These are phyloP conservation scores for Poa annua DNA, from an alignment of 176 grass and related monocot species.

Conservation along the genomic window DNA sequence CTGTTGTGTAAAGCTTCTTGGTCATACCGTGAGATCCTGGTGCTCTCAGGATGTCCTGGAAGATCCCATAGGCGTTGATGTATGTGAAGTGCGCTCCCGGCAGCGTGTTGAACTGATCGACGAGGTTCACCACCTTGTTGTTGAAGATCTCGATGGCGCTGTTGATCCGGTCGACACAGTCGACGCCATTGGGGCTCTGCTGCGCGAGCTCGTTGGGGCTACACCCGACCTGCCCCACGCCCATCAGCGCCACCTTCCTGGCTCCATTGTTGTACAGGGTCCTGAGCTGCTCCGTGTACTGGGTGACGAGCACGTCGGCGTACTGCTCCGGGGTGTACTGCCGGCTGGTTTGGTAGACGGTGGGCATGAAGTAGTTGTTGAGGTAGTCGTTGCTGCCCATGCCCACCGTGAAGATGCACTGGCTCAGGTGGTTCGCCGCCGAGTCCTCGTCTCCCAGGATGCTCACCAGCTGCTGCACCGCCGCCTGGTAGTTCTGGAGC, in stretches of 20 bases:
- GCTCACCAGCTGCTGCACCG: conserved; percentile 68
- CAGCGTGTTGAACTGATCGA: conserved; percentile 72
- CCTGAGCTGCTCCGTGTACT: conserved; percentile 73
- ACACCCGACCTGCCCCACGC: conserved; percentile 85
- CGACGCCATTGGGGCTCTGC: conserved; percentile 68
- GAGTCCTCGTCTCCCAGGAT: conserved; percentile 76
- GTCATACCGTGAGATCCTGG: conserved; percentile 37
- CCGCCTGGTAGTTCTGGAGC: conserved; percentile 75
- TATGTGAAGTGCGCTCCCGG: conserved; percentile 83
- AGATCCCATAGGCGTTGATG: conserved; percentile 80
- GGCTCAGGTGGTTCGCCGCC: conserved; percentile 72
- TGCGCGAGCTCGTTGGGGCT: conserved; percentile 86
- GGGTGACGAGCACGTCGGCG: conserved; percentile 62
- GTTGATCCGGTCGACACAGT: conserved; percentile 68
- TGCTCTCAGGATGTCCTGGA: conserved; percentile 61
- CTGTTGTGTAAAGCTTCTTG: not conserved
- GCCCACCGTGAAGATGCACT: conserved; percentile 85
- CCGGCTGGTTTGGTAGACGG: conserved; percentile 57
- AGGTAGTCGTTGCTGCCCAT: conserved; percentile 99
- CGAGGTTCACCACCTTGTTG: conserved; percentile 52
- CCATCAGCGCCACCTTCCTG: conserved; percentile 85
- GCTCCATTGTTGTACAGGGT: conserved; percentile 73
- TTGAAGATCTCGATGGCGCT: conserved; percentile 84
- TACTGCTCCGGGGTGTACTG: conserved; percentile 84
- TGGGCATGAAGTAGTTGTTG: conserved; percentile 99